Percentiles rank a stretch among this genome's conserved stretches.
Conservation (phyloP, 257 asterid genomes). For the Voacanga thouarsii region DNA sequence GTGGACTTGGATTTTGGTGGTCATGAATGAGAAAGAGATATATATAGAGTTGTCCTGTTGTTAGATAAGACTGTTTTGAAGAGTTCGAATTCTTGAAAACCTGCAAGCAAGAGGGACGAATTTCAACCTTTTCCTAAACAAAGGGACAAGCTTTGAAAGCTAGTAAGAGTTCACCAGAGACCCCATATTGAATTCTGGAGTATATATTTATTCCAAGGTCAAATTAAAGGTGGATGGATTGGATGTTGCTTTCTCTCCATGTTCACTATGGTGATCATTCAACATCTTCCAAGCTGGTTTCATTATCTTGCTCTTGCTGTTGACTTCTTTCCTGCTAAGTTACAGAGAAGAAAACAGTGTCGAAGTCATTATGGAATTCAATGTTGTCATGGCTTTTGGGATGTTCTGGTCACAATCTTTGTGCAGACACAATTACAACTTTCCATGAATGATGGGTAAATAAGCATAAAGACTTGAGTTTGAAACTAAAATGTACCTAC, state of each 20-base stretch:
- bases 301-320: neutral
- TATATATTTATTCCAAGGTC: neutral
- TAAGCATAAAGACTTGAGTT: neutral
- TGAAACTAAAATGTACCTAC: constrained; percentile 7
- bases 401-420: neutral
- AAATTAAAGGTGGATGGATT: neutral
- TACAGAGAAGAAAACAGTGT: neutral
- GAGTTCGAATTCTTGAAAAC: neutral
- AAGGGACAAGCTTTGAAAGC: constrained; percentile 16
- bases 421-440: too few species aligned
- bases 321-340: constrained; percentile 9
- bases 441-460: neutral
- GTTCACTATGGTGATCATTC: constrained; percentile 2
- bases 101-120: neutral
- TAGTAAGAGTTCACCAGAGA: neutral
- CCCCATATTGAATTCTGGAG: neutral
- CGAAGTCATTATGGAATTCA: neutral
- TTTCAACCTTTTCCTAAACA: constrained; percentile 22
- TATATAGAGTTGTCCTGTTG: neutral
- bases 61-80: constrained; percentile 1
- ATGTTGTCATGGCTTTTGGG: neutral
- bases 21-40: constrained; percentile 12
- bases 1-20: constrained; percentile 11
- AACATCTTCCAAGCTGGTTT: constrained; percentile 6
- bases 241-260: neutral